phyloP scores from a whole-genome alignment of 176 grass and related monocot species.

The sorghum (Sorghum bicolor) region Sorghum_bicolor_NCBIv3 NC_012875.2:48536501-48537000 shows the following conservation, averaged over 20 bases:
- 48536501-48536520: not conserved
- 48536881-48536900: not conserved
- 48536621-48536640: not conserved
- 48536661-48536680: not conserved
- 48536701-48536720: conserved; percentile 4
- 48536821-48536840: not conserved
- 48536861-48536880: not conserved
- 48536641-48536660: conserved; percentile 3
- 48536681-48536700: not conserved
- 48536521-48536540: not conserved
- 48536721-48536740: not conserved
- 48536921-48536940: not conserved
- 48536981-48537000: not conserved
- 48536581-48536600: not conserved
- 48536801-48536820: not conserved
- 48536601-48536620: not conserved
- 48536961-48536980: conserved; percentile 15
- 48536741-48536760: not conserved
- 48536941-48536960: conserved; percentile 12
- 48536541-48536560: not conserved
- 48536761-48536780: not conserved
- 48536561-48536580: not conserved
- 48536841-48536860: not conserved
- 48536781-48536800: not conserved
- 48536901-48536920: conserved; percentile 1